Evolutionary conservation across 768 basidiomycete genomes (phyloP).

Genomic region (Mycena kentingensis): DNA sequence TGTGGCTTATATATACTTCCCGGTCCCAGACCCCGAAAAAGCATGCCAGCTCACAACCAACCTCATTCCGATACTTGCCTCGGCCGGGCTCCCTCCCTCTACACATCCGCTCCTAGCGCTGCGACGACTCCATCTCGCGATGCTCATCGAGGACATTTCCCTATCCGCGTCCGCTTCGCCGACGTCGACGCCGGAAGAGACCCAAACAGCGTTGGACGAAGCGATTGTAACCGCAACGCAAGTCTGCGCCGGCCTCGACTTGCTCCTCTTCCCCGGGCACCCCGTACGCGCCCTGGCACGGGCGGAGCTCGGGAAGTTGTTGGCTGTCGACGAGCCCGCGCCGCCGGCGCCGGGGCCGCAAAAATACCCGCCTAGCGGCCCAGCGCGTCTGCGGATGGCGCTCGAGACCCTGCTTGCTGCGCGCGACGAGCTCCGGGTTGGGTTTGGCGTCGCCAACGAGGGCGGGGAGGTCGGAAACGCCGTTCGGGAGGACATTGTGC

Average conservation of each 20-base stretch:
- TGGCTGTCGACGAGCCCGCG: conserved; percentile 74
- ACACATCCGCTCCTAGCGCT: conserved; percentile 80
- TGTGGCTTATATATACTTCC: conserved; percentile 2
- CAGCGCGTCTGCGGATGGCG: conserved; percentile 62
- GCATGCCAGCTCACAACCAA: conserved; percentile 63
- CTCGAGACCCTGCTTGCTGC: conserved; percentile 66
- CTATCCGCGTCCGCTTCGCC: too few species aligned
- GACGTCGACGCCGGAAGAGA: conserved; percentile 5
- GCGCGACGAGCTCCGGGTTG: conserved; percentile 59
- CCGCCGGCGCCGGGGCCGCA: conserved; percentile 32
- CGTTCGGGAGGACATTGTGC: conserved; percentile 58
- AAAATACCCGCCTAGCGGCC: conserved; percentile 68
- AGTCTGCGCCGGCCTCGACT: conserved; percentile 52
- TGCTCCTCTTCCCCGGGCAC: conserved; percentile 64
- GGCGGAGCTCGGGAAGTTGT: conserved; percentile 79
- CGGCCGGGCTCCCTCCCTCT: conserved; percentile 60
- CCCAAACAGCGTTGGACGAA: conserved; percentile 52
- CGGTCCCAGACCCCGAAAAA: conserved; percentile 53
- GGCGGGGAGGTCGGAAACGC: conserved; percentile 73
- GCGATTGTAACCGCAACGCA: conserved; percentile 59
- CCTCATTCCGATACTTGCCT: conserved; percentile 63
- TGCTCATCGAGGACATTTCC: conserved; percentile 61
- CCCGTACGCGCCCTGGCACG: conserved; percentile 75
- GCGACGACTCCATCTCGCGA: conserved; percentile 66
- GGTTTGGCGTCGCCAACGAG: conserved; percentile 69